These are phyloP conservation scores for Penicillium sp. DNA, from an alignment of 2,329 filamentous ascomycete genomes.

Conservation along the genomic window DNA sequence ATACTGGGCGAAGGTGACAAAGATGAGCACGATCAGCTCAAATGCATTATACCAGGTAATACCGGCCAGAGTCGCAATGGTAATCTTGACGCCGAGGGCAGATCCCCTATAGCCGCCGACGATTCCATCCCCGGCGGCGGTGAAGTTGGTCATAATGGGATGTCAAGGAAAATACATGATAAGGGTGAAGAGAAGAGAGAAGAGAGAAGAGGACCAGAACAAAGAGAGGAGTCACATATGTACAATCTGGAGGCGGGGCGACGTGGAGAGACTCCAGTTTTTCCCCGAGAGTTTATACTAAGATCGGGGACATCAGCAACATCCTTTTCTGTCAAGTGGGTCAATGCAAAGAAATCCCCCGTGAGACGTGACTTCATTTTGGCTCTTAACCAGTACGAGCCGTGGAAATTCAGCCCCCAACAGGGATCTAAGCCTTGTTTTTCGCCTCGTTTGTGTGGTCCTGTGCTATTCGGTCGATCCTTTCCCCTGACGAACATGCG, in stretches of 20 bases:
- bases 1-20: constrained; percentile 46
- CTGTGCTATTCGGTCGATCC: constrained; percentile 1
- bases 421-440: neutral
- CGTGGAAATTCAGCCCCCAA: neutral
- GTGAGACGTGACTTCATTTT: neutral
- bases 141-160: constrained; percentile 23
- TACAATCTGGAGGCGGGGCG: neutral
- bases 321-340: neutral
- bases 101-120: constrained; percentile 35
- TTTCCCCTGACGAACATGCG: neutral
- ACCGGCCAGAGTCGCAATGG: constrained; percentile 45
- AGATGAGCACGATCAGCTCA: constrained; percentile 47
- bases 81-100: constrained; percentile 37
- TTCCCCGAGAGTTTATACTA: no score
- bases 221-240: neutral
- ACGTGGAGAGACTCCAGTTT: neutral
- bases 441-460: neutral
- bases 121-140: constrained; percentile 33
- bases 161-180: constrained; percentile 7
- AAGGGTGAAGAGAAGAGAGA: constrained; percentile 4
- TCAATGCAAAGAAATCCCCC: neutral
- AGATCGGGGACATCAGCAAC: no score
- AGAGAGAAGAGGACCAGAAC: neutral
- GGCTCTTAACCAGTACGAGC: neutral
- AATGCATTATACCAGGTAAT: constrained; percentile 49